A percentile compares a stretch with the other conserved stretches of the same genome.
These are phyloP conservation scores for Pyrrhoderma noxium DNA, from an alignment of 1,284 basidiomycete genomes.

Conservation along the genomic window DNA sequence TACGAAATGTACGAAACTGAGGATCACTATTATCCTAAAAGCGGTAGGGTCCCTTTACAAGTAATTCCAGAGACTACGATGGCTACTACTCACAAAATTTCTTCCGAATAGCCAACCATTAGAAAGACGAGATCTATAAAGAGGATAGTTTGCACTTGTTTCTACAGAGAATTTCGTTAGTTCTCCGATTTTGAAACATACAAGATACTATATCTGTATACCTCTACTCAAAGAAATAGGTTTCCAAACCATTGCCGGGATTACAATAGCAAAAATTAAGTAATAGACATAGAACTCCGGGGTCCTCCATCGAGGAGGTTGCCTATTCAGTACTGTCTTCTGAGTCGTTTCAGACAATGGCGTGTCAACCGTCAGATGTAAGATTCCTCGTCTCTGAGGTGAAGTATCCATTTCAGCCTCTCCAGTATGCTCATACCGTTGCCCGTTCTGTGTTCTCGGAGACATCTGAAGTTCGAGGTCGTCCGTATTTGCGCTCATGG, in stretches of 20 bases:
- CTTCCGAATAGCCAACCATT: slow-evolving; percentile 65
- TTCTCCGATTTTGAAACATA: slow-evolving; percentile 10
- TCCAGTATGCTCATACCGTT: not conserved
- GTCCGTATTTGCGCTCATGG: slow-evolving; percentile 3
- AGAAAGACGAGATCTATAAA: slow-evolving; percentile 56
- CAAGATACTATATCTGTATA: slow-evolving; percentile 32
- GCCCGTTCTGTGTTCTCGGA: slow-evolving; percentile 3
- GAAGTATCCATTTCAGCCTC: not conserved
- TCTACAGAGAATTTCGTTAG: slow-evolving; percentile 32
- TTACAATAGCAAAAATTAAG: slow-evolving; percentile 49
- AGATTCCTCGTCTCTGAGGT: slow-evolving; percentile 7
- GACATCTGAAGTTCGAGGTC: slow-evolving; percentile 18
- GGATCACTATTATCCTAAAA: slow-evolving; percentile 77
- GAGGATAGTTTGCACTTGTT: slow-evolving; percentile 65
- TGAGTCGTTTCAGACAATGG: not conserved
- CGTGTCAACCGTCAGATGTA: slow-evolving; percentile 14
- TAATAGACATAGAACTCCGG: slow-evolving; percentile 81
- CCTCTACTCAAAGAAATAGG: slow-evolving; percentile 72
- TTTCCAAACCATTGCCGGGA: slow-evolving; percentile 78
- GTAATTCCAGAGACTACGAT: slow-evolving; percentile 2
- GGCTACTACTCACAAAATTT: slow-evolving; percentile 44
- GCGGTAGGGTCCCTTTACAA: slow-evolving; percentile 1
- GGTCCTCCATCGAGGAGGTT: slow-evolving; percentile 66
- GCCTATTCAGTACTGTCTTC: slow-evolving; percentile 19
- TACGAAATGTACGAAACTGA: slow-evolving; percentile 80